These are phyloP conservation scores for Tetrapyrgos nigripes DNA, from an alignment of 1,284 basidiomycete genomes.

Conservation along the genomic window DNA sequence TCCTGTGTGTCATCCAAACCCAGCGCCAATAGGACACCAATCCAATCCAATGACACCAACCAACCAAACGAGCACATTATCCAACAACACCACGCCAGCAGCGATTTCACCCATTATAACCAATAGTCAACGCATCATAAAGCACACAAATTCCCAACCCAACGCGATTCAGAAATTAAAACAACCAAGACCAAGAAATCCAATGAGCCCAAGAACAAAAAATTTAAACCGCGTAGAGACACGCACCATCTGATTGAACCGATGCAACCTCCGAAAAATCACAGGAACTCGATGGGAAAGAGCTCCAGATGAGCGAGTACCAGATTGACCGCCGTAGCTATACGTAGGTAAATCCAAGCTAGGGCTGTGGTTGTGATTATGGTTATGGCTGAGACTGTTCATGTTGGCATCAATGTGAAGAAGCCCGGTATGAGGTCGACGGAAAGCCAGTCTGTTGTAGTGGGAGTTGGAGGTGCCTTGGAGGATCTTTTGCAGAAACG, in stretches of 20 bases:
- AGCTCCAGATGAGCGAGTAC: not conserved
- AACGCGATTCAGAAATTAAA: no score
- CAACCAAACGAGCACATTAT: no score
- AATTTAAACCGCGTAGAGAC: not conserved
- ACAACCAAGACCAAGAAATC: conserved; percentile 13
- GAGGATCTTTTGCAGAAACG: no score
- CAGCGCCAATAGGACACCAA: conserved; percentile 6
- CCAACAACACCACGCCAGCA: no score
- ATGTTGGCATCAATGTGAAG: conserved; percentile 11
- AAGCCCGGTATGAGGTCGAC: conserved; percentile 4
- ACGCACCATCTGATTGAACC: conserved; percentile 87
- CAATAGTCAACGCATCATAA: no score
- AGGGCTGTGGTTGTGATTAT: no score
- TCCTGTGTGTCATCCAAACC: conserved; percentile 62
- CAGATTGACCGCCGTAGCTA: conserved; percentile 3
- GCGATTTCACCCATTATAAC: no score
- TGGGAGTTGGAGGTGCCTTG: no score
- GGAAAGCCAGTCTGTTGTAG: conserved; percentile 13
- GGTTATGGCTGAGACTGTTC: not conserved
- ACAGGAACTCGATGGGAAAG: conserved; percentile 68
- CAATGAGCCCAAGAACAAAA: not conserved
- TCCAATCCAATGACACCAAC: no score
- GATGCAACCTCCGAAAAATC: conserved; percentile 78
- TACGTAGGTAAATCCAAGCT: conserved; percentile 17
- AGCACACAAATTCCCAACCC: no score